Evolutionary conservation across 2,329 filamentous ascomycete genomes (phyloP).

Genomic region (Paecilomyces variotii): DNA sequence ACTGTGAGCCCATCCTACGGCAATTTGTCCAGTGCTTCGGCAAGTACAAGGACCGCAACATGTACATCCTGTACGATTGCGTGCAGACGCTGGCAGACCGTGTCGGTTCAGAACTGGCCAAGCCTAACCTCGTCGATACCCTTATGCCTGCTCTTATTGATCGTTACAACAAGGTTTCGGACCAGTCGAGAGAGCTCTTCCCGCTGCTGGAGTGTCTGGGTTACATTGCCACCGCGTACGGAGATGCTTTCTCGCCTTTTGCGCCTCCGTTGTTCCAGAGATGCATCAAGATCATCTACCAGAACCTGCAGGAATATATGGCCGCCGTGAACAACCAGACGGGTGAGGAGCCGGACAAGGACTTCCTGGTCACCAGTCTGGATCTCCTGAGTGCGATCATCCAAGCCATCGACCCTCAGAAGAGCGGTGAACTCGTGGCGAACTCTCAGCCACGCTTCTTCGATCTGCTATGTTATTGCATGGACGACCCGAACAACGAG

Average conservation of each 20-base stretch:
- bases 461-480: slow-evolving; percentile 80
- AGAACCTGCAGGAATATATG: slow-evolving; percentile 76
- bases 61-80: slow-evolving; percentile 98
- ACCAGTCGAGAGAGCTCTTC: slow-evolving; percentile 89
- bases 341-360: slow-evolving; percentile 80
- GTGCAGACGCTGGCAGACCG: slow-evolving; percentile 94
- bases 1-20: slow-evolving; percentile 79
- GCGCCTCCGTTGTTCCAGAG: slow-evolving; percentile 78
- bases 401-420: slow-evolving; percentile 68
- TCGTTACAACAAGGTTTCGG: slow-evolving; percentile 76
- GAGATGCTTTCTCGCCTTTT: slow-evolving; percentile 73
- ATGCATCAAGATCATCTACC: slow-evolving; percentile 84
- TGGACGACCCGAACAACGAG: slow-evolving; percentile 85
- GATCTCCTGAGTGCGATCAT: slow-evolving; percentile 90
- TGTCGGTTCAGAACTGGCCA: slow-evolving; percentile 73
- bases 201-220: slow-evolving; percentile 93
- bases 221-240: slow-evolving; percentile 82
- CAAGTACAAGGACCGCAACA: slow-evolving; percentile 97
- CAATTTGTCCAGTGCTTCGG: slow-evolving; percentile 89
- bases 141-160: slow-evolving; percentile 90
- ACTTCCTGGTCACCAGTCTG: slow-evolving; percentile 91
- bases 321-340: slow-evolving; percentile 59
- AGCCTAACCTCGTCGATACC: slow-evolving; percentile 68
- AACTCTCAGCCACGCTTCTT: slow-evolving; percentile 77
- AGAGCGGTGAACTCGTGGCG: slow-evolving; percentile 68